Evolutionary conservation across 768 basidiomycete species (phyloP), one percentile per base, ranked within the genome.

Genomic region (Pseudohyphozyma bogoriensis): DNA sequence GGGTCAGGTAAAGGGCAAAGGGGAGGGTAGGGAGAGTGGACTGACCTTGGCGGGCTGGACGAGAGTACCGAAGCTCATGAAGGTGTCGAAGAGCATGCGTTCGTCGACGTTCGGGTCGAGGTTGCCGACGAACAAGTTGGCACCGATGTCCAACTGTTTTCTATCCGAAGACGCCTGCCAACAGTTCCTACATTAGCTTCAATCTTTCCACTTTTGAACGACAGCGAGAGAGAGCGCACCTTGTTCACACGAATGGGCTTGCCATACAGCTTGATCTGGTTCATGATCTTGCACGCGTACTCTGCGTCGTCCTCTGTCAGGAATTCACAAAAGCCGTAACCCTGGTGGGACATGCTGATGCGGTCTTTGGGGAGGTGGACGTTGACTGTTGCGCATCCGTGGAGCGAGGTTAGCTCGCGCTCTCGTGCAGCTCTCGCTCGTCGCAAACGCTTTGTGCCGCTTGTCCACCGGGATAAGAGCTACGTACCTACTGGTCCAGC

Each of bases 281-380:
- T 99, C 93, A 97, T 96, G 69, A 97, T 96, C 80, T 96, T 95
- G 81, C 93, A 96, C 59, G 91, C 93, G 75, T 99, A 99, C 76
- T 99, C 95, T 64, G 95, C 91, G 77, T 97, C 95, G 74, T 95
- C 92, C 78, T 97, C 92, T 40, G 91, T 91, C 75, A 93, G 78
- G 75, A 99, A 97, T 79, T 99, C 95, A 81, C 93, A 96, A 77
- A 99, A 99, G 42, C 95, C 95, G 76, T 96, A 99, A 50, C 95
- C 95, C 76, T 99, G 95, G 73, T 97, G 95, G 1, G 88, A 81
- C 88, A 92, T 93, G 16, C 91, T 95, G 58, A 99, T 89, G 68
- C 95, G 85, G 76, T 99, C 95, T 77, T 97, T 99, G 18, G 95
- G 92, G 10, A 99, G 79, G 76, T 97, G 95, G 0, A 97, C 92